These are phyloP conservation scores for Ilyonectria robusta DNA, from an alignment of 2,329 filamentous ascomycete species.

Conservation along the genomic window DNA sequence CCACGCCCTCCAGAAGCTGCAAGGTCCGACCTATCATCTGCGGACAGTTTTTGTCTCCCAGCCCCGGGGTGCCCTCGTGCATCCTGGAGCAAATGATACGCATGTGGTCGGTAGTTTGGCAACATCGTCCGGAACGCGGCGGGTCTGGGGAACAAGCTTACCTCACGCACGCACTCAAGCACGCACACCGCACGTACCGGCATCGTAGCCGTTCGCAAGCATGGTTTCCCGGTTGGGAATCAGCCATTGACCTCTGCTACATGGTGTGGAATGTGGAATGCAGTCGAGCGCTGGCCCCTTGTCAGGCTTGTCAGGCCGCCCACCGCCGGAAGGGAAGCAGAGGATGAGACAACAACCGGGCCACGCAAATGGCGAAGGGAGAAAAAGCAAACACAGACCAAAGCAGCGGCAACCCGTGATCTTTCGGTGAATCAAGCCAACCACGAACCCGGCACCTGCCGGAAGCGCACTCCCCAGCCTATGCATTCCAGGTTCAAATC, in stretches of 20 bases:
- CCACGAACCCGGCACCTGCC: constrained; percentile 1
- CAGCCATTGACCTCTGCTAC: background rate
- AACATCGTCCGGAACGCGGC: background rate
- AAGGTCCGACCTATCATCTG: background rate
- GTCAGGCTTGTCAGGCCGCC: background rate
- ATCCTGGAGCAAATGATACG: constrained; percentile 6
- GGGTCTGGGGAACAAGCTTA: constrained; percentile 13
- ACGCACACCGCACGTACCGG: background rate
- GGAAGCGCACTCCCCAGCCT: constrained; percentile 3
- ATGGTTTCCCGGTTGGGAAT: background rate
- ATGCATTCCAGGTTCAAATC: background rate
- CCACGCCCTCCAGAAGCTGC: background rate
- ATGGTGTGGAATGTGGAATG: too few relatives aligned
- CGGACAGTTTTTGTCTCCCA: background rate
- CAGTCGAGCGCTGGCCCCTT: too few relatives aligned
- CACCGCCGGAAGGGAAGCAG: background rate
- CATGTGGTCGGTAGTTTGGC: constrained; percentile 5
- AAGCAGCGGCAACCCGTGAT: background rate
- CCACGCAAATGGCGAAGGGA: background rate
- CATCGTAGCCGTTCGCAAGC: background rate
- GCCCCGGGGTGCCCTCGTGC: background rate
- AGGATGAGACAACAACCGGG: background rate
- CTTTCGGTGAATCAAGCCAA: constrained; percentile 3
- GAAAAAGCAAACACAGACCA: background rate
- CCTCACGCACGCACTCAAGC: constrained; percentile 5